Evolutionary conservation across 441 rosid species (phyloP).

Genomic region (Adansonia madagascariensis): DNA sequence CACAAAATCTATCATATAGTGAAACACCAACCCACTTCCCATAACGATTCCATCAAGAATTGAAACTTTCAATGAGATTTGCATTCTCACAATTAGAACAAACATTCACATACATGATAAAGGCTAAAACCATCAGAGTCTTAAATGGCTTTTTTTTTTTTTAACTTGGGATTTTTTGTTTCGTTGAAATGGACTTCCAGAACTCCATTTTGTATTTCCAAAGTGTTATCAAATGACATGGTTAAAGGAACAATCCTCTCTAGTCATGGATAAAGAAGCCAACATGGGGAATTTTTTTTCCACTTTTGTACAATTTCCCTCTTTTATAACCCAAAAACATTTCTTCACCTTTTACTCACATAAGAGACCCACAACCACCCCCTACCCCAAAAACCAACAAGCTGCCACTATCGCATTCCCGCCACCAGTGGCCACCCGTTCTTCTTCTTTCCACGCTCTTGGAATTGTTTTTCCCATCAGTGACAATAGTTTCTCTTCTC

Average conservation of each 20-base stretch:
- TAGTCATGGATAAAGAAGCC: background rate
- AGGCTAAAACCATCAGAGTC: background rate
- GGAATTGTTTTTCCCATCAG: too few species aligned
- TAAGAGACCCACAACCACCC: too few species aligned
- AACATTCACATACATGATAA: background rate
- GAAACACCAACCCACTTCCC: constrained; percentile 93
- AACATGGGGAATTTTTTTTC: background rate
- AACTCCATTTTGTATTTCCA: background rate
- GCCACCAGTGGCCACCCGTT: too few species aligned
- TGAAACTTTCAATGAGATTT: constrained; percentile 54
- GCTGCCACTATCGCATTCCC: too few species aligned
- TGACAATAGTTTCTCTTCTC: too few species aligned
- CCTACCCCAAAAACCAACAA: too few species aligned
- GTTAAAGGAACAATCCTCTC: background rate
- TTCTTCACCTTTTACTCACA: too few species aligned
- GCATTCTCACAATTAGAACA: constrained; percentile 20
- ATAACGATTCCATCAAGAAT: constrained; percentile 81
- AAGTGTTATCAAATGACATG: background rate
- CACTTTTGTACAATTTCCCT: background rate
- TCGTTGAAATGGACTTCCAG: background rate
- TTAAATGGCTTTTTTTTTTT: background rate
- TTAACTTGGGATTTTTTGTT: background rate
- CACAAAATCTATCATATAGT: constrained; percentile 73
- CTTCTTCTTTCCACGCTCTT: too few species aligned
- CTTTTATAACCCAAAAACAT: background rate